These are phyloP conservation scores for Podospora didyma DNA, from an alignment of 495 filamentous ascomycete species.

Conservation along the genomic window DNA sequence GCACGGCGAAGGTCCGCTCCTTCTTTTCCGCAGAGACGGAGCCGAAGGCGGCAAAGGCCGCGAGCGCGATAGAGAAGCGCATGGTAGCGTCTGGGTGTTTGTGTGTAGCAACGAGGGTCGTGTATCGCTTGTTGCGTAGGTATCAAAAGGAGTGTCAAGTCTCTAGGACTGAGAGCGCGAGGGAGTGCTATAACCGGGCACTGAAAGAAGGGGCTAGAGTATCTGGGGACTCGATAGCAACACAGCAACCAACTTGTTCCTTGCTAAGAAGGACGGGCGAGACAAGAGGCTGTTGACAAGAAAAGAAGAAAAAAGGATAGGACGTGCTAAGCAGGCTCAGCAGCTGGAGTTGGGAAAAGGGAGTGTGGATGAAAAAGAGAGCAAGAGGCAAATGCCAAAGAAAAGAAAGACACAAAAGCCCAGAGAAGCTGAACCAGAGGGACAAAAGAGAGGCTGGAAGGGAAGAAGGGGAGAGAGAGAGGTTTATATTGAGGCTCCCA, in stretches of 20 bases:
- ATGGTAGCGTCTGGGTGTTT: constrained; percentile 9
- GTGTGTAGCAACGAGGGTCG: background rate
- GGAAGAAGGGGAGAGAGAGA: constrained; percentile 5
- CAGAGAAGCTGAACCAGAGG: constrained; percentile 17
- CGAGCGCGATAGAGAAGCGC: constrained; percentile 19
- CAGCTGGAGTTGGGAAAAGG: constrained; percentile 15
- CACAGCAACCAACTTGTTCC: background rate
- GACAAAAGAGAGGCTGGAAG: constrained; percentile 10
- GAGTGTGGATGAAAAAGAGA: constrained; percentile 13
- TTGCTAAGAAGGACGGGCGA: background rate
- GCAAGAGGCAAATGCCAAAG: constrained; percentile 18
- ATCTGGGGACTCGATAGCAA: constrained; percentile 8
- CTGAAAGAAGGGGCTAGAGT: constrained; percentile 7
- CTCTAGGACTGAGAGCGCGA: constrained; percentile 23
- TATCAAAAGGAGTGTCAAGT: constrained; percentile 5
- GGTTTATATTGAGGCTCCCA: background rate
- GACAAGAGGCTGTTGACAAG: background rate
- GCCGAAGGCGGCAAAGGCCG: constrained; percentile 22
- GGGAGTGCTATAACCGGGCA: constrained; percentile 6
- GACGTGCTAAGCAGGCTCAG: constrained; percentile 36
- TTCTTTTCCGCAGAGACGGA: constrained; percentile 31
- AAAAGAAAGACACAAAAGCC: constrained; percentile 27
- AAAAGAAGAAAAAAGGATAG: constrained; percentile 27
- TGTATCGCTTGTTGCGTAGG: background rate
- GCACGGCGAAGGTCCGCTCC: constrained; percentile 39